Evolutionary conservation across 2,329 filamentous ascomycete genomes (phyloP).

Genomic region (Talaromyces islandicus): DNA sequence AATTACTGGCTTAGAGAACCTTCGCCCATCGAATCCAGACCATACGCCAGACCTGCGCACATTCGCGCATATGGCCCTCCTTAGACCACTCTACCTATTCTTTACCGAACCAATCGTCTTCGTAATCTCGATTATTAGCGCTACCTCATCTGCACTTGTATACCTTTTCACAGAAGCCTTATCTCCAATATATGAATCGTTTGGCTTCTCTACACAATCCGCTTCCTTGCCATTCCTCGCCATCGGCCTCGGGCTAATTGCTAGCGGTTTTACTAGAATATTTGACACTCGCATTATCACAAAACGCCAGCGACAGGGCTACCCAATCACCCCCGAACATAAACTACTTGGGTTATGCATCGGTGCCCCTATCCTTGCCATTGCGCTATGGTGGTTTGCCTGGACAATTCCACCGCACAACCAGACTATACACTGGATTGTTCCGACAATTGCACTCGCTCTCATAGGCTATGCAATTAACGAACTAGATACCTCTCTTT

Average conservation of each 20-base stretch:
- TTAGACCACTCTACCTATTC: conserved; percentile 38
- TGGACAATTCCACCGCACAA: conserved; percentile 42
- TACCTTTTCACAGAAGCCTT: conserved; percentile 46
- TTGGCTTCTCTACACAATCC: conserved; percentile 27
- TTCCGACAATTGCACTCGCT: conserved; percentile 36
- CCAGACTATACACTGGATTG: conserved; percentile 30
- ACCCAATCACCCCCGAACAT: conserved; percentile 37
- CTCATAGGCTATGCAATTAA: conserved; percentile 45
- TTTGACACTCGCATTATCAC: conserved; percentile 34
- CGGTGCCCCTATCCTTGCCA: conserved; percentile 39
- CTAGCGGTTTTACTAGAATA: conserved; percentile 39
- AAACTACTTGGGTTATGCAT: conserved; percentile 44
- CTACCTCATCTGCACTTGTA: conserved; percentile 40
- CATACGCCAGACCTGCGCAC: conserved; percentile 29
- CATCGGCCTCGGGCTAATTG: conserved; percentile 33
- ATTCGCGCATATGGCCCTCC: conserved; percentile 35
- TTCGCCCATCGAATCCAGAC: conserved; percentile 34
- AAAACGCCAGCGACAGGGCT: conserved; percentile 15
- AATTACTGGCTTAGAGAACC: conserved; percentile 18
- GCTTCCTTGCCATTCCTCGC: conserved; percentile 38
- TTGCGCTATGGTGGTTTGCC: conserved; percentile 42
- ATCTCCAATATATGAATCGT: conserved; percentile 30
- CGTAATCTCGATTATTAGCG: conserved; percentile 38
- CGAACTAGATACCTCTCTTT: conserved; percentile 39
- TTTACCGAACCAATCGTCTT: conserved; percentile 45